Conservation (phyloP, 495 filamentous ascomycete genomes). For the Evernia prunastri region DNA sequence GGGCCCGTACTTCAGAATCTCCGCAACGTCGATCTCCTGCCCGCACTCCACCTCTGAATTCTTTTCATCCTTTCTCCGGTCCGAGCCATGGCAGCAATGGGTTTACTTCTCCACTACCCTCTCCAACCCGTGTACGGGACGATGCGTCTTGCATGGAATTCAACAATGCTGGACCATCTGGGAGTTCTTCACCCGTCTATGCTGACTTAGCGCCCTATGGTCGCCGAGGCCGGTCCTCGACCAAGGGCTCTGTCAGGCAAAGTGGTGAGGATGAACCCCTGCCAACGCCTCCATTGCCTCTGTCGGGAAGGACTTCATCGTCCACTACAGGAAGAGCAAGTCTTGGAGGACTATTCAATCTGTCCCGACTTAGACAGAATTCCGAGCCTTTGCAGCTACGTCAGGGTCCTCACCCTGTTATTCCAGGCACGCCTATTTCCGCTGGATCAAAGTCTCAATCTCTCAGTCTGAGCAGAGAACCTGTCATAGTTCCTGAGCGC, state of each 20-base stretch:
- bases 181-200: slow-evolving; percentile 47
- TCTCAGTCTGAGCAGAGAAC: slow-evolving; percentile 53
- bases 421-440: slow-evolving; percentile 58
- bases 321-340: slow-evolving; percentile 82
- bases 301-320: slow-evolving; percentile 66
- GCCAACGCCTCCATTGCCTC: slow-evolving; percentile 51
- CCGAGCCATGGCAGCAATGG: slow-evolving; percentile 35
- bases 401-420: slow-evolving; percentile 50
- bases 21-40: slow-evolving; percentile 21
- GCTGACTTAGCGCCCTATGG: slow-evolving; percentile 46
- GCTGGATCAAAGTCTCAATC: slow-evolving; percentile 65
- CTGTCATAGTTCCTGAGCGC: slow-evolving; percentile 67
- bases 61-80: slow-evolving; percentile 29
- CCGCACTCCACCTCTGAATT: slow-evolving; percentile 30
- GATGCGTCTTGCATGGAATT: slow-evolving; percentile 55
- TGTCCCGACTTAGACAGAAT: slow-evolving; percentile 69
- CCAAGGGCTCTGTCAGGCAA: slow-evolving; percentile 66
- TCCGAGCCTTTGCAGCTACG: slow-evolving; percentile 59
- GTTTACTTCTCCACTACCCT: slow-evolving; percentile 47
- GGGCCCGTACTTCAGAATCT: slow-evolving; percentile 17
- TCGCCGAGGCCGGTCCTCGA: slow-evolving; percentile 74
- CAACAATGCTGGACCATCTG: slow-evolving; percentile 22
- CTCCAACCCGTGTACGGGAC: slow-evolving; percentile 40
- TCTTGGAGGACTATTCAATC: slow-evolving; percentile 77
- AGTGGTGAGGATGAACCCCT: slow-evolving; percentile 50